Base-by-base conservation (phyloP, 345 rosid genomes). In the Raphanus sativus region DNA sequence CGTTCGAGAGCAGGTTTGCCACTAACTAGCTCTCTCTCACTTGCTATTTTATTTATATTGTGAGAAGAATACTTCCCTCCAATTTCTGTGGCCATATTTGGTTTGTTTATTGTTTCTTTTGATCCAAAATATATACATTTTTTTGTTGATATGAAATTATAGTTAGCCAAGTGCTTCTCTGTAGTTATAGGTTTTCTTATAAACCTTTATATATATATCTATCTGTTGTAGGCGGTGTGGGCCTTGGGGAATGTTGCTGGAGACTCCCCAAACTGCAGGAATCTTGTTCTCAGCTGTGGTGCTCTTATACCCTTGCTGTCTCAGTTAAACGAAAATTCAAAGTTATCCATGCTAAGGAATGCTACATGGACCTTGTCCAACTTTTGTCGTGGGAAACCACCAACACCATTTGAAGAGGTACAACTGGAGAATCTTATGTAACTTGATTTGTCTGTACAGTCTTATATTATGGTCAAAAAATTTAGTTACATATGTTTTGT, bases 161-260 rank as follows among this genome's bases (percentile, higher is more conserved):
- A 62, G 32, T 74, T 67, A 24, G 67, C 40, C 29, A 69, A 56
- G 33, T 63, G 36, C 9, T 40, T 52, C 6, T 55, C 62, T 2
- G 38, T 61, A 67, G 74, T 54, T 7, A 15, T 61, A 48, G 59
- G 66, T 62, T 59, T 67, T 72, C 59, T 71, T 67, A 66, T 56
- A 28, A 73, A 68, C 55, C 16, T 4, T 48, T 21, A 1, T 70
- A 8, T 70, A 29, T 34, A 28, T 28, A 28, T 66, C 2, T 68
- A 68, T 42, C 58, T 26, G 8, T 52, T 84, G 45, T 24, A 87
- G 92, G 95, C 92, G 1, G 92, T 90, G 64, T 88, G 92, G 95
- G 92, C 95, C 65, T 83, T 90, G 79, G 95, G 95, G 60, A 88
- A 86, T 84, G 90, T 90, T 80, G 95, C 92, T 60, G 92, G 92